Base-by-base conservation (phyloP, 2,329 filamentous ascomycete species). In the Phyllosticta citribraziliensis region DNA sequence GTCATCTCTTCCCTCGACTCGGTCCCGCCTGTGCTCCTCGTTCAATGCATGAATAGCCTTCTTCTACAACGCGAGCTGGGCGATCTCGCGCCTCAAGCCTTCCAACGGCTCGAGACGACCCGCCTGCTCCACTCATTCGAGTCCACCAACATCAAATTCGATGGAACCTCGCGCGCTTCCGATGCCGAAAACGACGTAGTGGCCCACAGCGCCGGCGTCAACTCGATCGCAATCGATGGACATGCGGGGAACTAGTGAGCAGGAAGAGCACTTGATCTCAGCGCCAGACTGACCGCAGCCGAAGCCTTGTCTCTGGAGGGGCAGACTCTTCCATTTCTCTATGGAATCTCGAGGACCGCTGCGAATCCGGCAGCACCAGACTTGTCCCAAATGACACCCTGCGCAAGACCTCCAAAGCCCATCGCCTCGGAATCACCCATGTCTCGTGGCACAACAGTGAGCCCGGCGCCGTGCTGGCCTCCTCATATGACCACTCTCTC, bases 291-390 rank as follows among this genome's bases (percentile, higher is more conserved):
- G 14, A 47, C 14, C 40, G 19, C 40, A n/a, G 40, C 40, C 40
- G n/a, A 47, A 47, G 40, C 66, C 80, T 97, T 64, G 75, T 96
- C 1, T 96, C 92, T 0, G 93, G 90, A 3, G 91, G 92, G 30
- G 87, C 89, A 4, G 91, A 96, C 70, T 89, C 88, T 10, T 88
- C 88, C 0, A 84, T 97, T 69, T 88, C 86, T 66, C 76, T 97
- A 54, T 97, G 92, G 92, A 87, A 97, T 74, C 82, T 97, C 6
- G 88, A 96, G 12, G 78, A 12, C 11, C 27, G 35, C 50, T 57
- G 66, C 2, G 20, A 50, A 1, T n/a, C 11, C 19, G 19, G n/a
- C 2, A 57, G n/a, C 2, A 55, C 55, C 27, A 17, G n/a, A 25
- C 24, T 52, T 3, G 24, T 4, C 22, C 11, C 58, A 55, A 8